Base-by-base conservation (phyloP, 306 rosid genomes). In the Medicago arabica region DNA sequence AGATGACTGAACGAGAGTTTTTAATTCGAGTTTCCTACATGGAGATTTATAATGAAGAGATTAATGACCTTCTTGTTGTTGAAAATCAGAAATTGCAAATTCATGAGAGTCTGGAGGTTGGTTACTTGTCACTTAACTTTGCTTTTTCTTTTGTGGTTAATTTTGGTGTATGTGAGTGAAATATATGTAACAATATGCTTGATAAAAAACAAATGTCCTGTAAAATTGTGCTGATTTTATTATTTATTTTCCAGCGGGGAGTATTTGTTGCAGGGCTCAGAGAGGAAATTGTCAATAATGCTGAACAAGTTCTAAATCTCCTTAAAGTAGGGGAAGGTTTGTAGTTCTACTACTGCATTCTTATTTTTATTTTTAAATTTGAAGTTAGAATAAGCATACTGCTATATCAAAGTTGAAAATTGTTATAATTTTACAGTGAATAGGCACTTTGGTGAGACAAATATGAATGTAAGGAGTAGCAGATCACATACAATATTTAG, bases 31-130 rank as follows among this genome's bases (percentile, higher is more conserved):
- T 92, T 66, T 95, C 97, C 13, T 92, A 92, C 83, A 89, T 95
- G 97, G 99, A 95, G 81, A 90, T 95, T 81, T 95, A 95, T 72
- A 95, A 92, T 75, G 99, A 95, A 83, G 99, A 95, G 74, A 95
- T 95, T 36, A 92, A 88, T 44, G 99, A 95, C 76, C 92, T 95
- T 81, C 88, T 95, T 12, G 83, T 84, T 1, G 97, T 89, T 40
- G 97, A 90, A 88, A 92, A 90, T 74, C 96, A 90, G 86, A 95
- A 88, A 75, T 76, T 95, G 88, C 99, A 85, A 83, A 90, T 95
- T 78, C 99, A 95, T 62, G 99, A 95, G 91, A 92, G 93, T 87
- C 80, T 95, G 79, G 99, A 92, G 89, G 97, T 95, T 73, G 75
- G 80, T 25, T 81, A n/a, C 25, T 15, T 84, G 23, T 34, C 47